Evolutionary conservation across 352 stramenopile species (phyloP), one percentile per base, ranked within the genome.

Genomic region (Pythium brachiatum): DNA sequence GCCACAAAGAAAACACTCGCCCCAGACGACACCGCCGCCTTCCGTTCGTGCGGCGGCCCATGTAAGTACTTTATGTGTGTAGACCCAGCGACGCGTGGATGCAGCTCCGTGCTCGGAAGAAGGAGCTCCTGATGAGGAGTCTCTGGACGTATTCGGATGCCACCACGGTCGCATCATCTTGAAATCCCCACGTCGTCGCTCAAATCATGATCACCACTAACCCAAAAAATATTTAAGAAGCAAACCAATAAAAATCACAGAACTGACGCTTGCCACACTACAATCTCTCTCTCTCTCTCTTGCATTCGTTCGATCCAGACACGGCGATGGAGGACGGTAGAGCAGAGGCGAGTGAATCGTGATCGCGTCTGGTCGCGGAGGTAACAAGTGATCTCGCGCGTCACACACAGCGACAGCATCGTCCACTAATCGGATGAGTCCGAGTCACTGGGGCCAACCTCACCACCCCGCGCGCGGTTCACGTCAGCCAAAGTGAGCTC

Each of bases 181-280:
- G 43, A 21, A 47, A 16, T 53, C 16, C 25, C 25, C 11, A 23
- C 21, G 27, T 48, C 23, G 41, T 50, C 43, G 21, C 43, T 11
- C 43, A 18, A 26, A 50, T 21, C 20, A 50, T 26, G n/a, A 50
- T 50, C 43, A 23, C 8, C 13, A 8, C 20, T 26, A 68, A 26
- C 57, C 48, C 36, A 72, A 34, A 69, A 72, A 69, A 62, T 66
- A 68, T 73, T 69, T 69, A 73, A 47, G 20, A 50, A 63, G 29
- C 50, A 56, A 39, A 39, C 29, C 11, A 43, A 25, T 27, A 29
- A 56, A 56, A 39, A 41, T 43, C 8, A 27, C 27, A 43, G 6
- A 26, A 41, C 43, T 50, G 5, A 50, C 20, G 20, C 16, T 15
- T 50, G 38, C 18, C n/a, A n/a, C n/a, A n/a, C n/a, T n/a, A n/a